Evolutionary conservation across 1,284 basidiomycete genomes (phyloP).

Genomic region (Apiotrichum sp.): DNA sequence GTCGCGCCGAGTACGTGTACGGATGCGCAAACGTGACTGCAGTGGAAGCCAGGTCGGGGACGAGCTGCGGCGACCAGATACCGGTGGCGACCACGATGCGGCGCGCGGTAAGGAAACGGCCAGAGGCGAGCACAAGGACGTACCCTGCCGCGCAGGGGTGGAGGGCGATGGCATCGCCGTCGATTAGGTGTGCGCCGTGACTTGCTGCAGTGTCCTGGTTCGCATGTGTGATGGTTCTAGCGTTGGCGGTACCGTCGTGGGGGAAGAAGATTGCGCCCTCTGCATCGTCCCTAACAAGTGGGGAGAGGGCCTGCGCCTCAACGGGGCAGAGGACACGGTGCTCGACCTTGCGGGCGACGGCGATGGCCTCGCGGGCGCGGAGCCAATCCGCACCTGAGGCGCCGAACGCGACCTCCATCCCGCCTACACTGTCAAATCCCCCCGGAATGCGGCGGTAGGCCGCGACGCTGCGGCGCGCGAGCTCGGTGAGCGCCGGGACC

Average conservation of each 20-base stretch:
- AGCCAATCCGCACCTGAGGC: constrained; percentile 2
- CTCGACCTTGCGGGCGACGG: constrained; percentile 47
- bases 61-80: constrained; percentile 27
- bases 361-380: constrained; percentile 7
- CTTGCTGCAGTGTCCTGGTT: constrained; percentile 13
- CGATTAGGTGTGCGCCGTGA: constrained; percentile 12
- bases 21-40: constrained; percentile 25
- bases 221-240: constrained; percentile 8
- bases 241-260: constrained; percentile 23
- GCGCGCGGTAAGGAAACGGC: constrained; percentile 4
- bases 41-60: constrained; percentile 3
- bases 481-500: constrained; percentile 18
- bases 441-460: constrained; percentile 13
- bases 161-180: constrained; percentile 14
- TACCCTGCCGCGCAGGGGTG: not conserved
- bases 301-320: constrained; percentile 20
- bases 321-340: constrained; percentile 27
- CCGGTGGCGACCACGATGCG: constrained; percentile 19
- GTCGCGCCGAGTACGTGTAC: constrained; percentile 19
- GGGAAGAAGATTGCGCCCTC: constrained; percentile 11
- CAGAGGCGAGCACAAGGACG: not conserved
- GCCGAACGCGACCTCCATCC: constrained; percentile 17
- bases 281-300: constrained; percentile 6
- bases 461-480: constrained; percentile 19
- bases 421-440: constrained; percentile 22